phyloP scores from a whole-genome alignment of 306 rosid species.

The Nissolia schottii region DNA sequence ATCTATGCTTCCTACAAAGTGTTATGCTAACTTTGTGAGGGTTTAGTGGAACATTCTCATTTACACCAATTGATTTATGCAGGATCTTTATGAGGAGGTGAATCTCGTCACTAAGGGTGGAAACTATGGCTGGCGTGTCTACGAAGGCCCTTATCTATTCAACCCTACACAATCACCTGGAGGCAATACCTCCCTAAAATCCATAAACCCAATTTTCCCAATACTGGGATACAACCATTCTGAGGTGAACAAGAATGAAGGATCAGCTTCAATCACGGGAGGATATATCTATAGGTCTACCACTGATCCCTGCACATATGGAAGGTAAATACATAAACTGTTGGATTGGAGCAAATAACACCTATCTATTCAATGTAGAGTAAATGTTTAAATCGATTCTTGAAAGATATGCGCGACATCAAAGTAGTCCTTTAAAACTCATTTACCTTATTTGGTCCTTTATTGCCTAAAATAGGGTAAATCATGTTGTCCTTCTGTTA shows the following conservation, averaged over 20 bases:
- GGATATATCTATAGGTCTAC: constrained; percentile 83
- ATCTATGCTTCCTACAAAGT: not conserved
- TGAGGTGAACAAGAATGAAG: constrained; percentile 59
- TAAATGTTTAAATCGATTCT: too few relatives aligned
- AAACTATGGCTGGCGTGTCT: constrained; percentile 90
- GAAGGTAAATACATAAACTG: constrained; percentile 50
- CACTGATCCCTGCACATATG: constrained; percentile 90
- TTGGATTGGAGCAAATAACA: not conserved
- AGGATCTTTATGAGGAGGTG: constrained; percentile 91
- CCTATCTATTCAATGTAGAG: not conserved
- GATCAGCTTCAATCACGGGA: constrained; percentile 83
- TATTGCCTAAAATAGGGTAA: too few relatives aligned
- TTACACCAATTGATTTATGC: constrained; percentile 21
- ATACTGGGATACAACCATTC: constrained; percentile 80
- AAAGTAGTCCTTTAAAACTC: too few relatives aligned
- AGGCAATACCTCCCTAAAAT: constrained; percentile 50
- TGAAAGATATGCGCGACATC: too few relatives aligned
- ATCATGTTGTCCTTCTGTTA: too few relatives aligned
- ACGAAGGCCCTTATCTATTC: constrained; percentile 66
- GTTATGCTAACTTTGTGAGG: not conserved
- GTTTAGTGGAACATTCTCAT: not conserved
- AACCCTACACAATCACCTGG: constrained; percentile 40
- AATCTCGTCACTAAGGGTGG: constrained; percentile 92
- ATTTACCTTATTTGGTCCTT: too few relatives aligned
- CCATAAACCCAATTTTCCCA: constrained; percentile 61